phyloP scores from a whole-genome alignment of 148 eudicot genomes.

The Silene conica region DNA sequence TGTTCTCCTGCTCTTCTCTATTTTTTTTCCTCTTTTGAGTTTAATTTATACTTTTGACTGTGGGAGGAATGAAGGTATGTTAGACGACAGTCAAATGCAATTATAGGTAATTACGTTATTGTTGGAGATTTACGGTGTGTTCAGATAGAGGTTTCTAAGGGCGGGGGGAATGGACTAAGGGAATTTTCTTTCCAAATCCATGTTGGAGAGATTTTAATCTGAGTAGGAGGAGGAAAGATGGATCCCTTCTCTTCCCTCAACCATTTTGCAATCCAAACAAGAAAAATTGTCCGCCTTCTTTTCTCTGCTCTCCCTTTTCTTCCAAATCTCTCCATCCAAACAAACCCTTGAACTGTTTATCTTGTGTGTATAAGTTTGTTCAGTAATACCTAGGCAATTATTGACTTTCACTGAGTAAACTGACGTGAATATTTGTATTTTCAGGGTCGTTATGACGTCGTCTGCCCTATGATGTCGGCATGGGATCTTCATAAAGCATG shows the following conservation, averaged over 20 bases:
- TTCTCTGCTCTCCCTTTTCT: neutral
- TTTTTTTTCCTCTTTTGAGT: neutral
- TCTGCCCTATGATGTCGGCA: constrained; percentile 97
- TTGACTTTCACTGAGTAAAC: neutral
- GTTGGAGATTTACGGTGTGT: neutral
- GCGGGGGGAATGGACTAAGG: neutral
- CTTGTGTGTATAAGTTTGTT: too few species aligned
- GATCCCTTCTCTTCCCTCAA: neutral
- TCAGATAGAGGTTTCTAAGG: neutral
- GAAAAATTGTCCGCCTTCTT: neutral
- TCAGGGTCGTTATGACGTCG: constrained; percentile 92
- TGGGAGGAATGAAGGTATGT: neutral
- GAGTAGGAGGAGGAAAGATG: neutral
- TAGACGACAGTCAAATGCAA: neutral
- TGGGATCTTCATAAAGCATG: constrained; percentile 99
- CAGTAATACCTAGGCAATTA: neutral
- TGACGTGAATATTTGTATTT: constrained; percentile 20
- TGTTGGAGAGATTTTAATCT: neutral
- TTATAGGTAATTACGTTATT: neutral
- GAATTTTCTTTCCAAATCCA: neutral
- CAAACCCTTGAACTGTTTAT: too few species aligned
- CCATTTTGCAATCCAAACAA: neutral
- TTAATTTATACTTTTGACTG: neutral
- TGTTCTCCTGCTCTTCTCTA: neutral
- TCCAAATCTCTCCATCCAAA: neutral